Evolutionary conservation across 768 basidiomycete genomes (phyloP), one percentile per base, ranked within the genome.

Genomic region (Psilocybe sp.): DNA sequence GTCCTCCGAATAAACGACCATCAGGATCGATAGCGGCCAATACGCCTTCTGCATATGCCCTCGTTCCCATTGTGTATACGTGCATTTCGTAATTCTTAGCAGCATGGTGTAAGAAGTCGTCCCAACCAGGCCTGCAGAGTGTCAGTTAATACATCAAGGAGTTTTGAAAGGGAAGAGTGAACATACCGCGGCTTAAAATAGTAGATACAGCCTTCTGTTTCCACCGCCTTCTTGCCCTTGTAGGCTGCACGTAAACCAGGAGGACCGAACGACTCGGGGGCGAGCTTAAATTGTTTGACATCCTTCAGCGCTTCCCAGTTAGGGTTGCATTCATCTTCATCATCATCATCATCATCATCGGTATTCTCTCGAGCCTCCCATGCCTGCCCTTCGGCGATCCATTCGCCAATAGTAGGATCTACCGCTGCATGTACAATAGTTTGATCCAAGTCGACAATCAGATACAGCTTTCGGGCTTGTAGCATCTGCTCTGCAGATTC

Each of bases 61-160:
- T 84, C 19, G 96, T 98, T 47, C 97, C 97, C 95, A 98, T 98
- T 18, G 96, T 99, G 69, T 99, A 99, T 41, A 99, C 95, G 66
- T 98, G 97, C 93, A 98, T 93, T 71, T 98, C 95, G 68, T 96
- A 99, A 62, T 89, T 85, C 44, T 74, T 71, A 33, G 89, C 79
- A 56, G 88, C 79, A 40, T 76, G 74, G 52, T 72, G 70, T 46
- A 99, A 75, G 67, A 99, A 98, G 41, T 81, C 77, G 48, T 76
- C 70, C 71, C 93, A 80, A n/a, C 92, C 91, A 7, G 94, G 94
- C 57, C 94, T 64, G 44, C 53, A 55, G 37, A 46, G 44, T n/a
- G 38, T 47, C 49, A 54, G 50, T 55, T 38, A 47, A 40, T 23
- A 37, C 52, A 36, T 33, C 45, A 44, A n/a, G 8, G 15, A 20